These are phyloP conservation scores for Oenanthe javanica DNA, from an alignment of 140 eudicot genomes.

Conservation along the genomic window DNA sequence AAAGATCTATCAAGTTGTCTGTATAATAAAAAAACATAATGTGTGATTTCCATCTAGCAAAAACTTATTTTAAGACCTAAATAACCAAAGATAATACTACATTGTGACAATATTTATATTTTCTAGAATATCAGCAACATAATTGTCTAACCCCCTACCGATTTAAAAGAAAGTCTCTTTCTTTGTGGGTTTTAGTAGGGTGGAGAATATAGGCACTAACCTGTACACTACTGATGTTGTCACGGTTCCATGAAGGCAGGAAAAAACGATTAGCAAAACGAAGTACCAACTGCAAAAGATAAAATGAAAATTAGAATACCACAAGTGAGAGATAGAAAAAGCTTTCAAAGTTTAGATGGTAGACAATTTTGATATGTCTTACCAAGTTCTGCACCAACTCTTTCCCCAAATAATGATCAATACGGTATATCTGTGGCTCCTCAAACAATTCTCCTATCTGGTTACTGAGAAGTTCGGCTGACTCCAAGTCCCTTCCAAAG, in stretches of 20 bases:
- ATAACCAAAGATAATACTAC: neutral
- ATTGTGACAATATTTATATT: neutral
- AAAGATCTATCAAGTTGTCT: neutral
- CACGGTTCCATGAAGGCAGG: conserved; percentile 91
- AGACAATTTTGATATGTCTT: conserved; percentile 8
- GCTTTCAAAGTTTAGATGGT: neutral
- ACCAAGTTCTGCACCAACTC: conserved; percentile 97
- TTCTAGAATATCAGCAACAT: neutral
- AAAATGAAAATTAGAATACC: conserved; percentile 1
- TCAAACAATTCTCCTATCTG: conserved; percentile 81
- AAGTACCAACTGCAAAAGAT: conserved; percentile 72
- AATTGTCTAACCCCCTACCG: neutral
- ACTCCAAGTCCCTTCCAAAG: conserved; percentile 88
- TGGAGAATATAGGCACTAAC: conserved; percentile 21
- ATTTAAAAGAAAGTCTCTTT: neutral
- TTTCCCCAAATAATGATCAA: conserved; percentile 91
- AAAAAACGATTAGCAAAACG: conserved; percentile 91
- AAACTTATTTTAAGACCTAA: neutral
- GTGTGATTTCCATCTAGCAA: neutral
- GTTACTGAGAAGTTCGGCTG: conserved; percentile 88
- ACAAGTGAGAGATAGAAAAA: conserved; percentile 3
- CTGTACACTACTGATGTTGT: conserved; percentile 80
- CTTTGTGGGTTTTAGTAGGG: neutral
- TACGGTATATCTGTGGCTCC: conserved; percentile 84
- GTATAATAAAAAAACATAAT: neutral